These are phyloP conservation scores for Citrus sp. DNA, from an alignment of 345 rosid species.

Conservation along the genomic window DNA sequence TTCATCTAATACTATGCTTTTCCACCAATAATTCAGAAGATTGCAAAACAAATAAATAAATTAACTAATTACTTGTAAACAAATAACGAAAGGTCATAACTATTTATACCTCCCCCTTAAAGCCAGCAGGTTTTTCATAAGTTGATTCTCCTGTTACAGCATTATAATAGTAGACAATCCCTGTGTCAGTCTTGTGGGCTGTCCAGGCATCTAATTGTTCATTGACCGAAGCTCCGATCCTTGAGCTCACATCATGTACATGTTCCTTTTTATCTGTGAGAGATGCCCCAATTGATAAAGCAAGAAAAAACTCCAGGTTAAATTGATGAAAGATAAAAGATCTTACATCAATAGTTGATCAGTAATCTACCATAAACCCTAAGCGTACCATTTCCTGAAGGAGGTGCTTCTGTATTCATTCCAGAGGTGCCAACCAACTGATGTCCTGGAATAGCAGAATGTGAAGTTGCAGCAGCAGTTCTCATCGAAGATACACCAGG, in stretches of 20 bases:
- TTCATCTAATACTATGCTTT: background rate
- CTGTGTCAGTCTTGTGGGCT: constrained; percentile 83
- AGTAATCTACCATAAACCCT: constrained; percentile 71
- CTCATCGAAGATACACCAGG: constrained; percentile 52
- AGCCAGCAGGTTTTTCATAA: constrained; percentile 81
- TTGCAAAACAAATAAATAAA: background rate
- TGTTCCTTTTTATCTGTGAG: constrained; percentile 58
- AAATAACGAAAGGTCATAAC: background rate
- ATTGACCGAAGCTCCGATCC: constrained; percentile 28
- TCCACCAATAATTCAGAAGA: background rate
- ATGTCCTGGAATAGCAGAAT: constrained; percentile 38
- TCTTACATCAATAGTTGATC: constrained; percentile 54
- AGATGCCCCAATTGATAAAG: constrained; percentile 28
- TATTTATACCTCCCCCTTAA: constrained; percentile 65
- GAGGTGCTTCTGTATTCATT: constrained; percentile 42
- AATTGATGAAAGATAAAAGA: constrained; percentile 44
- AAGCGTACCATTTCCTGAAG: constrained; percentile 82
- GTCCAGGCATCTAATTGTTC: constrained; percentile 79
- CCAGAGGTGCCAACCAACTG: constrained; percentile 39
- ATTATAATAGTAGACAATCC: constrained; percentile 82
- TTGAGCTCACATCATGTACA: constrained; percentile 33
- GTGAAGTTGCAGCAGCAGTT: constrained; percentile 33
- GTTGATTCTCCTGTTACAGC: constrained; percentile 85
- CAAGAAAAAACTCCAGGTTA: constrained; percentile 30
- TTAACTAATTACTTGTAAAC: background rate